A percentile compares a stretch with the other conserved stretches of the same genome.
Evolutionary conservation across 805 yeast species (phyloP).

Genomic region (Wickerhamomyces rabaulensis): DNA sequence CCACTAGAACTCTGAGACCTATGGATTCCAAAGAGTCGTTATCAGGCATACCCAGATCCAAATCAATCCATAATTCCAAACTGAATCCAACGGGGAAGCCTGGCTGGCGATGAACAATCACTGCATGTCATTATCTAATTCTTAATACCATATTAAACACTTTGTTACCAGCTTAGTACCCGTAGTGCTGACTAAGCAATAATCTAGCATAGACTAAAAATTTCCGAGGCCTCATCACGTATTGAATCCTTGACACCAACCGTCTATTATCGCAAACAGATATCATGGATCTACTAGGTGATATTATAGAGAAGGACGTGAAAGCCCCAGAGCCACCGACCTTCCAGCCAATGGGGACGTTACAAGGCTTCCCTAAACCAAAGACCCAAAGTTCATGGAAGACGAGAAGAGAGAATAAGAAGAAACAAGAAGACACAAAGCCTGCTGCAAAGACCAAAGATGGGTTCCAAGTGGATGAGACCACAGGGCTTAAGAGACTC

Average conservation of each 20-base stretch:
- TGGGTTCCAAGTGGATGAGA: constrained; percentile 89
- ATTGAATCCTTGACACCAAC: neutral
- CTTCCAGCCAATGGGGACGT: constrained; percentile 77
- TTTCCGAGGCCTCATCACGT: neutral
- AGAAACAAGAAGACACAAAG: constrained; percentile 87
- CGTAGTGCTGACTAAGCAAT: neutral
- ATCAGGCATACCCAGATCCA: constrained; percentile 7
- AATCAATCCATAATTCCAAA: neutral
- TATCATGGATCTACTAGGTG: constrained; percentile 86
- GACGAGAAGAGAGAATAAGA: constrained; percentile 72
- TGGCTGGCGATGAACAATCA: constrained; percentile 1
- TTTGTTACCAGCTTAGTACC: too few relatives aligned
- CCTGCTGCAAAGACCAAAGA: constrained; percentile 74
- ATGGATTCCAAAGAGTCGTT: neutral
- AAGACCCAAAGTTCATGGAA: constrained; percentile 76
- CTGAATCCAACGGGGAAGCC: neutral
- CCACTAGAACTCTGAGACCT: constrained; percentile 10
- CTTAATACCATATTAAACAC: neutral
- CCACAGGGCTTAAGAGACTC: constrained; percentile 73
- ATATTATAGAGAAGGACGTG: constrained; percentile 83
- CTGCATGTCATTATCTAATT: neutral
- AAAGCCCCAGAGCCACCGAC: constrained; percentile 95
- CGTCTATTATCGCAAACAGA: neutral
- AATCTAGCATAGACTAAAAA: neutral
- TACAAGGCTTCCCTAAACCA: constrained; percentile 80